These are phyloP conservation scores for Suillus variegatus DNA, from an alignment of 768 basidiomycete species.

Conservation along the genomic window DNA sequence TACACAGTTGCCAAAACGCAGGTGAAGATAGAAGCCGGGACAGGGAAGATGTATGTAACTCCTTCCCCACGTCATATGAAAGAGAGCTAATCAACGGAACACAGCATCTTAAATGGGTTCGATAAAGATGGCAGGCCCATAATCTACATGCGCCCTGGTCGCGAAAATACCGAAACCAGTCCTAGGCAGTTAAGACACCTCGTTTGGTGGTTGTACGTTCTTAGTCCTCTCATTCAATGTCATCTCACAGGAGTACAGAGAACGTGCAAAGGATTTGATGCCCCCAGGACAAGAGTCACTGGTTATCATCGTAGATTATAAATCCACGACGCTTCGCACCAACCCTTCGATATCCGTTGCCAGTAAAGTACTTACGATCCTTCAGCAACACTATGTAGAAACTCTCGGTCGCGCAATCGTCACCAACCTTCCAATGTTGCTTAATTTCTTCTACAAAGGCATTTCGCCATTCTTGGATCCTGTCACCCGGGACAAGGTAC, in stretches of 20 bases:
- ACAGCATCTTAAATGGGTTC: slow-evolving; percentile 79
- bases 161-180: slow-evolving; percentile 79
- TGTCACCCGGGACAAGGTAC: slow-evolving; percentile 83
- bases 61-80: not conserved
- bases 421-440: slow-evolving; percentile 74
- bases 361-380: slow-evolving; percentile 73
- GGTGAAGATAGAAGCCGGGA: slow-evolving; percentile 77
- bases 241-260: slow-evolving; percentile 43
- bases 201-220: slow-evolving; percentile 79
- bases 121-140: slow-evolving; percentile 87
- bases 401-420: slow-evolving; percentile 84
- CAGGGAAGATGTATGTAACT: slow-evolving; percentile 78
- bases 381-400: slow-evolving; percentile 89
- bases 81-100: not conserved
- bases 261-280: slow-evolving; percentile 89
- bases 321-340: slow-evolving; percentile 75
- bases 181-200: slow-evolving; percentile 83
- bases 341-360: slow-evolving; percentile 85
- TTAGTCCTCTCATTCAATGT: not conserved
- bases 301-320: slow-evolving; percentile 86
- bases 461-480: slow-evolving; percentile 88
- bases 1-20: slow-evolving; percentile 15
- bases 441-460: slow-evolving; percentile 79
- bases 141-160: slow-evolving; percentile 85
- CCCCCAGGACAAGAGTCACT: slow-evolving; percentile 82